Percentiles rank a stretch among this genome's conserved stretches.
phyloP scores from a whole-genome alignment of 2,329 filamentous ascomycete species.

The Xylariaceae sp. region DNA sequence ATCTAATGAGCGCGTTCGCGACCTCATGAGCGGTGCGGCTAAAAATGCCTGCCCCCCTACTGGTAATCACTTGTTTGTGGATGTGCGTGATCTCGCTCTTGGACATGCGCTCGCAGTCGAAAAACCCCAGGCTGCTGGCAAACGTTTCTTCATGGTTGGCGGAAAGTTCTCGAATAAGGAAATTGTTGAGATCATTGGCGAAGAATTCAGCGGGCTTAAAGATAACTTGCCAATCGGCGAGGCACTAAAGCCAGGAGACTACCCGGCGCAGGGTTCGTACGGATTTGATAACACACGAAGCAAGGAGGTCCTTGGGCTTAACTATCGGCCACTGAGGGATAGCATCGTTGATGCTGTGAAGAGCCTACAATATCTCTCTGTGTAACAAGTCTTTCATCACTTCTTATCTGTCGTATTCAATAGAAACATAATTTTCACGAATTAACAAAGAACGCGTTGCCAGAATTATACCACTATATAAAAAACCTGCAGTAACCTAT shows the following conservation, averaged over 20 bases:
- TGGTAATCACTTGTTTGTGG: constrained; percentile 54
- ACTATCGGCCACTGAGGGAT: constrained; percentile 66
- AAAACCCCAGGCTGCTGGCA: constrained; percentile 50
- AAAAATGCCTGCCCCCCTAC: constrained; percentile 49
- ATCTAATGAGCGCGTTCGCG: constrained; percentile 55
- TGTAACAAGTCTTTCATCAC: not conserved
- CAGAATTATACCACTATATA: no score
- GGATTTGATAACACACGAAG: constrained; percentile 62
- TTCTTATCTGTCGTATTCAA: not conserved
- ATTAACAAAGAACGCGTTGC: no score
- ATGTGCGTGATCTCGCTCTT: constrained; percentile 58
- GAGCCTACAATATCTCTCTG: constrained; percentile 42
- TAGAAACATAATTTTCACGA: no score
- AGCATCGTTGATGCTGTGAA: constrained; percentile 67
- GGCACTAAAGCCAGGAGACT: constrained; percentile 50
- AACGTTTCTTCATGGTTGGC: constrained; percentile 55
- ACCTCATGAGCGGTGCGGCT: constrained; percentile 55
- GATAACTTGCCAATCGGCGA: constrained; percentile 51
- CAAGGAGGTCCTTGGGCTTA: constrained; percentile 62
- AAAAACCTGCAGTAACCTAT: no score
- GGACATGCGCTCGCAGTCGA: constrained; percentile 59
- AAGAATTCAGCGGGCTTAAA: constrained; percentile 55
- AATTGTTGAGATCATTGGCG: constrained; percentile 50
- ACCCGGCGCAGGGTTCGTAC: constrained; percentile 51
- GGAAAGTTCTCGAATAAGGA: constrained; percentile 53